Percentiles rank a stretch among this genome's conserved stretches.
Conservation (phyloP, 1,284 basidiomycete species). For the Pascua sp. region DNA sequence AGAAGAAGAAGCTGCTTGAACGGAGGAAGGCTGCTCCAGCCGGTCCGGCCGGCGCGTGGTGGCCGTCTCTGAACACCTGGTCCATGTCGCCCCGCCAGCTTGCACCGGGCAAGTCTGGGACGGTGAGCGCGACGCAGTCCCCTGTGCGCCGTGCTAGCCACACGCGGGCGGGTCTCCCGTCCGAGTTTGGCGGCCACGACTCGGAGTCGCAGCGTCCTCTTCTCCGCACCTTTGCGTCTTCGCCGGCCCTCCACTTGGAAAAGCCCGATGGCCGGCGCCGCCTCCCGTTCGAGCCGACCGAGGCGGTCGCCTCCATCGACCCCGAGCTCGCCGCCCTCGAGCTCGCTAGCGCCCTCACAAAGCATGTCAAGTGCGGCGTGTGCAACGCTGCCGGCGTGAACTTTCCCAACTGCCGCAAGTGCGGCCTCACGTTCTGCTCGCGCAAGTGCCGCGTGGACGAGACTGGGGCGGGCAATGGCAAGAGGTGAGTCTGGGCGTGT, state of each 20-base stretch:
- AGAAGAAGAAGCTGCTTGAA: not conserved
- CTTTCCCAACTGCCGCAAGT: conserved; percentile 45
- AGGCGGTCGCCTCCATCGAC: conserved; percentile 34
- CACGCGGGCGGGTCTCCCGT: no score
- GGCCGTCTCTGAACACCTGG: conserved; percentile 19
- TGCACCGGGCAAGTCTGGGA: not conserved
- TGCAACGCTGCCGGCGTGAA: conserved; percentile 40
- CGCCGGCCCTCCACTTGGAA: conserved; percentile 15
- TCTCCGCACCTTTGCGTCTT: conserved; percentile 30
- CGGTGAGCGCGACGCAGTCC: no score
- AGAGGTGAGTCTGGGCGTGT: conserved; percentile 22
- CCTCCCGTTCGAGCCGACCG: conserved; percentile 28
- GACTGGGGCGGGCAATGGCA: conserved; percentile 39
- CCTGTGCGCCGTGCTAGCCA: no score
- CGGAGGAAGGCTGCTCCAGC: not conserved
- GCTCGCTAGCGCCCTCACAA: conserved; percentile 36
- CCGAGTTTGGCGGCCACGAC: no score
- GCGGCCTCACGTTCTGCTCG: conserved; percentile 42
- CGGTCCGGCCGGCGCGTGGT: not conserved
- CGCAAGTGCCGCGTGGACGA: conserved; percentile 38
- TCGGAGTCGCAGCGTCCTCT: not conserved
- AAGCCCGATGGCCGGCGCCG: not conserved
- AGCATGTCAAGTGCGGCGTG: conserved; percentile 39
- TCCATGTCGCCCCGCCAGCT: conserved; percentile 7
- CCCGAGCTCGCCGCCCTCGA: conserved; percentile 39